These are phyloP conservation scores for Leccinum olivaceopallidum DNA, from an alignment of 768 basidiomycete genomes.

Conservation along the genomic window DNA sequence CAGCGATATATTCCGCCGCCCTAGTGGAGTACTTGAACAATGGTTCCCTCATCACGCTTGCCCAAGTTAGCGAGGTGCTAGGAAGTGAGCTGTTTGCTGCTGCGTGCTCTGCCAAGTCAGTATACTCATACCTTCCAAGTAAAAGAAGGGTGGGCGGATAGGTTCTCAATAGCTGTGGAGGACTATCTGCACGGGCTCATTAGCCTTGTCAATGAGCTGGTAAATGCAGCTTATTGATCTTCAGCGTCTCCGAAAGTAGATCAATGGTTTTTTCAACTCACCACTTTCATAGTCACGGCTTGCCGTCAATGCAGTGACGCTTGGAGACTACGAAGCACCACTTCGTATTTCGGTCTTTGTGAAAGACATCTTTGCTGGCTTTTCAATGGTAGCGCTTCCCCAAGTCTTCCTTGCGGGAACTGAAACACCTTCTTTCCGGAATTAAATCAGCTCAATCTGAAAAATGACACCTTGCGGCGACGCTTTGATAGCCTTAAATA, in stretches of 20 bases:
- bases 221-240: constrained; percentile 35
- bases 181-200: constrained; percentile 85
- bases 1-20: constrained; percentile 64
- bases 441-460: constrained; percentile 66
- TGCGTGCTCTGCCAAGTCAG: constrained; percentile 3
- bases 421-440: constrained; percentile 4
- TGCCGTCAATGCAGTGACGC: constrained; percentile 78
- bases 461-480: constrained; percentile 74
- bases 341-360: constrained; percentile 77
- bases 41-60: constrained; percentile 58
- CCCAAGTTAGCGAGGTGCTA: constrained; percentile 51
- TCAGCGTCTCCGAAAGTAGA: not conserved
- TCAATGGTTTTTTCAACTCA: constrained; percentile 8
- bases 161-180: constrained; percentile 63
- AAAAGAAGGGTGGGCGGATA: constrained; percentile 66
- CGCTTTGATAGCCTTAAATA: constrained; percentile 84
- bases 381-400: constrained; percentile 61
- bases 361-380: constrained; percentile 81
- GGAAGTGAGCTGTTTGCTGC: constrained; percentile 55
- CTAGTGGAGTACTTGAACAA: constrained; percentile 63
- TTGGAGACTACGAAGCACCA: constrained; percentile 79
- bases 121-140: constrained; percentile 43
- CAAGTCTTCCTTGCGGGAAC: not conserved
- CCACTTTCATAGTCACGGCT: constrained; percentile 59
- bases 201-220: constrained; percentile 77